Base-by-base conservation (phyloP, 495 filamentous ascomycete genomes). In the Hypoxylon rickii region DNA sequence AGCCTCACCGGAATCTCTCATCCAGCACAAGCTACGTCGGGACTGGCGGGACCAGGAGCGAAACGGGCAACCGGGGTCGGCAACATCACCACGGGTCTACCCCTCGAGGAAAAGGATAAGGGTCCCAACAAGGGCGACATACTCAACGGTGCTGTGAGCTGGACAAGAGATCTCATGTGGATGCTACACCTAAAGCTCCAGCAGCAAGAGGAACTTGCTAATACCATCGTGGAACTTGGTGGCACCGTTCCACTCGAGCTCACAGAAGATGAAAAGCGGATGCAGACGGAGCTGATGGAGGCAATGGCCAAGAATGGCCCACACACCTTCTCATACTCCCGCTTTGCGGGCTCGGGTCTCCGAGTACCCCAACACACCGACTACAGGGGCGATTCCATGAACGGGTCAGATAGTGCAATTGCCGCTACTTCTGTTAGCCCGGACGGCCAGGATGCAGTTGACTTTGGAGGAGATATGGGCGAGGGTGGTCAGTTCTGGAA, bases 61-160 rank as follows among this genome's bases (percentile, higher is more conserved):
- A 85, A 92, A 51, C 83, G 94, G 41, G 94, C 94, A 13, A 71
- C 72, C 1, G 82, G 76, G 6, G 83, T 88, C 5, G 92, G 92
- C 24, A 94, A 87, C 65, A 96, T 97, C 53, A 95, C 90, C 3
- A 89, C 91, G 53, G 91, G 93, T 16, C 79, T 96, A 29, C 89
- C 92, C 0, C 83, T 93, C 20, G 94, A 98, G 62, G 94, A 98
- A 56, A 98, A 97, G 63, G 94, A 98, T 72, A 97, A 97, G 60
- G 95, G 95, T 0, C 94, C 94, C 0, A 97, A 97, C 79, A 98
- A 98, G 73, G 94, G 94, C 34, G 94, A 98, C 66, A 97, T 98
- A 45, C 85, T 98, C 47, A 97, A 97, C 67, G 94, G 94, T 21
- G 89, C 94, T 12, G 94, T 98, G 40, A 88, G 89, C 71, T 98